Evolutionary conservation across 345 rosid genomes (phyloP).

Genomic region (Litchi chinensis): DNA sequence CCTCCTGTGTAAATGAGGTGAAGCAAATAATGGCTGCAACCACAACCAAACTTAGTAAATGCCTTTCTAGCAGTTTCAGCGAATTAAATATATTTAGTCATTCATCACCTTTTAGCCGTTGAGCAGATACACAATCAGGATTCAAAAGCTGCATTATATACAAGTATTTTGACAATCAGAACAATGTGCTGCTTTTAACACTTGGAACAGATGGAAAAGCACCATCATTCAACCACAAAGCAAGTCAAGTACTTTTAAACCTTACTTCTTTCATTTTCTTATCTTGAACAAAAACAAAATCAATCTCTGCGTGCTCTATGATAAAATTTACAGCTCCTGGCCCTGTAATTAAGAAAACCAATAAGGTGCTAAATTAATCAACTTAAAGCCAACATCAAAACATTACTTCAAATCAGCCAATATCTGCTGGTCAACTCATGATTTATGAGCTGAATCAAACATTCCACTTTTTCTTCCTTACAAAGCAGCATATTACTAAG

Average conservation of each 20-base stretch:
- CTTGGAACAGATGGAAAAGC: not conserved
- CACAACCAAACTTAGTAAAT: constrained; percentile 27
- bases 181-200: not conserved
- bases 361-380: not conserved
- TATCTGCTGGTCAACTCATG: not conserved
- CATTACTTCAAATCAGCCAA: not conserved
- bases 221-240: not conserved
- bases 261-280: constrained; percentile 75
- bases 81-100: constrained; percentile 19
- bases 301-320: constrained; percentile 83
- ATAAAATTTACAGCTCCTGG: constrained; percentile 85
- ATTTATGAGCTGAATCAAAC: not conserved
- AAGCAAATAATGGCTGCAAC: constrained; percentile 79
- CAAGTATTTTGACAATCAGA: constrained; percentile 16
- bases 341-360: constrained; percentile 50
- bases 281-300: constrained; percentile 79
- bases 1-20: constrained; percentile 57
- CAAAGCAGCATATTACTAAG: not conserved
- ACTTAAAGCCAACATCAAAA: constrained; percentile 2
- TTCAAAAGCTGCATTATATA: constrained; percentile 55
- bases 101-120: constrained; percentile 64
- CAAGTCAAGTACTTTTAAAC: not conserved
- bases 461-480: not conserved
- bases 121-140: constrained; percentile 54
- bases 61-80: constrained; percentile 4